Evolutionary conservation across 345 rosid species (phyloP).

Genomic region (Citrus mangshanensis): DNA sequence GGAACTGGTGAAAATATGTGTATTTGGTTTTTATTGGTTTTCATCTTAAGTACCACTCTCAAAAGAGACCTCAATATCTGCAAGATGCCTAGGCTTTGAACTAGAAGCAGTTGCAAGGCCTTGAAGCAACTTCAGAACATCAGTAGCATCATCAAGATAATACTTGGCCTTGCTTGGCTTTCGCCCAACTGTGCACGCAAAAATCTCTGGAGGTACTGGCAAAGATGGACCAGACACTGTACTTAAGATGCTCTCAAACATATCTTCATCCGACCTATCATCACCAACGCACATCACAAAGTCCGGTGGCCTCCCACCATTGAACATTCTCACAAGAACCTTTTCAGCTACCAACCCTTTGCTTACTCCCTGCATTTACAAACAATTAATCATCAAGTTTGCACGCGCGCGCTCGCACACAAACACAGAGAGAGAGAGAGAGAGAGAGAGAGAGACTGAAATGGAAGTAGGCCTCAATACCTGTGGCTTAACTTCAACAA

Average conservation of each 20-base stretch:
- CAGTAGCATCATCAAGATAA: slow-evolving; percentile 64
- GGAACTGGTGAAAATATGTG: neutral
- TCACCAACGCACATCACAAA: slow-evolving; percentile 87
- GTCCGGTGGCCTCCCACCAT: slow-evolving; percentile 55
- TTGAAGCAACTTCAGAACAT: slow-evolving; percentile 64
- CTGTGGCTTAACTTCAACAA: slow-evolving; percentile 94
- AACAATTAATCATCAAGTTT: neutral
- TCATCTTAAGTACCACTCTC: slow-evolving; percentile 52
- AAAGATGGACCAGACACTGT: slow-evolving; percentile 46
- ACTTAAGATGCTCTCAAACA: slow-evolving; percentile 75
- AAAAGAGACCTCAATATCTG: slow-evolving; percentile 43
- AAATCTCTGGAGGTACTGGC: slow-evolving; percentile 64
- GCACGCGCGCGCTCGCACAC: neutral
- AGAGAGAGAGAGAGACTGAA: neutral
- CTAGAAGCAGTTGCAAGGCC: slow-evolving; percentile 58
- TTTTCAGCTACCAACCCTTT: slow-evolving; percentile 79
- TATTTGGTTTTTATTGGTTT: neutral
- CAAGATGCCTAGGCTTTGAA: slow-evolving; percentile 37
- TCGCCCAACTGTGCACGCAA: slow-evolving; percentile 83
- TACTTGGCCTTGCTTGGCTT: slow-evolving; percentile 93
- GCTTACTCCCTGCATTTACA: slow-evolving; percentile 64
- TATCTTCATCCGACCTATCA: slow-evolving; percentile 91
- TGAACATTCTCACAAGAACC: slow-evolving; percentile 51
- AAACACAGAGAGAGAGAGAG: no score
- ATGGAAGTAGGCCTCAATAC: slow-evolving; percentile 21